Evolutionary conservation across 371 early-diverging fungal genomes (phyloP).

Genomic region (Mucor saturninus): DNA sequence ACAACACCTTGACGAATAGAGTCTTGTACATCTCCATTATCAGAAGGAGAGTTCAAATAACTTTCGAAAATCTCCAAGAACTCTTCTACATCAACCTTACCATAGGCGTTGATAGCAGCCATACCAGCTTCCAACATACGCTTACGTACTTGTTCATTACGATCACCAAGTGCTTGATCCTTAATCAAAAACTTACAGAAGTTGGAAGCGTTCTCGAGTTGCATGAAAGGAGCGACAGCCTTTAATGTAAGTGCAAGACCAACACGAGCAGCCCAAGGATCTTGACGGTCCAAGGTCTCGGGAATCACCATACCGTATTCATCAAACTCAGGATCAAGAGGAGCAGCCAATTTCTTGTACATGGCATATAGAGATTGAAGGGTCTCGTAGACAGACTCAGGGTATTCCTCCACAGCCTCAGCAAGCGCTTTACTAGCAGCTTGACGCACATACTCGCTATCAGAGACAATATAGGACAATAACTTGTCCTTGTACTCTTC

Average conservation of each 20-base stretch:
- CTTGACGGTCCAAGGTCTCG: constrained; percentile 79
- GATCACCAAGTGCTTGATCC: constrained; percentile 87
- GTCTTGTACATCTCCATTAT: constrained; percentile 72
- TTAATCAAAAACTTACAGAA: constrained; percentile 84
- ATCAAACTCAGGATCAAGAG: constrained; percentile 91
- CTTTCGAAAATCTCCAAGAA: constrained; percentile 80
- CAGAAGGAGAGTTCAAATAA: constrained; percentile 70
- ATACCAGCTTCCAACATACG: constrained; percentile 90
- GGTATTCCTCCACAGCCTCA: constrained; percentile 60
- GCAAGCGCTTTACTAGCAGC: constrained; percentile 78
- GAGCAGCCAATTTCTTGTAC: constrained; percentile 68
- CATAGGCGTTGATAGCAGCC: constrained; percentile 75
- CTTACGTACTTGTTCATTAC: constrained; percentile 77
- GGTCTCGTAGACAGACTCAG: constrained; percentile 52
- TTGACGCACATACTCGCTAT: constrained; percentile 65
- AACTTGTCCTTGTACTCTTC: constrained; percentile 58
- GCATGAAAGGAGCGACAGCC: constrained; percentile 71
- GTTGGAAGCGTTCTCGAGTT: constrained; percentile 49
- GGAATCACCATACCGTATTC: constrained; percentile 89
- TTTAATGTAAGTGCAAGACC: constrained; percentile 82
- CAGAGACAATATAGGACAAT: constrained; percentile 59
- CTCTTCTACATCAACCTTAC: constrained; percentile 64
- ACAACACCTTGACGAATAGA: constrained; percentile 89
- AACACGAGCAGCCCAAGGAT: constrained; percentile 82
- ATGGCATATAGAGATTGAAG: constrained; percentile 56